A percentile compares a stretch with the other conserved stretches of the same genome.
These are phyloP conservation scores for Colletotrichum brevisporum DNA, from an alignment of 2,329 filamentous ascomycete species.

Conservation along the genomic window DNA sequence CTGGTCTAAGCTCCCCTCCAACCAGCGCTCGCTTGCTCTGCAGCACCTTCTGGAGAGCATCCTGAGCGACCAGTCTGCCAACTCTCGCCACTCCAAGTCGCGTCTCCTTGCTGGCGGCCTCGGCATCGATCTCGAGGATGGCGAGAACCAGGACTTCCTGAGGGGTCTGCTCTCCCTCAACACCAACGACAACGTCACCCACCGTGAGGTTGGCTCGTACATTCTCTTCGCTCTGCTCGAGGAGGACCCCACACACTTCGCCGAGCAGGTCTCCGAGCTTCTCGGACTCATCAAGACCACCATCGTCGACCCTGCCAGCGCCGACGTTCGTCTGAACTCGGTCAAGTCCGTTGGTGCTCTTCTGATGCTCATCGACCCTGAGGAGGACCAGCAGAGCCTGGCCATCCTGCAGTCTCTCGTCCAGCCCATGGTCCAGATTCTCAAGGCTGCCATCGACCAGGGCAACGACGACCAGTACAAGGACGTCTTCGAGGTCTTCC, in stretches of 20 bases:
- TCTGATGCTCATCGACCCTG: conserved; percentile 88
- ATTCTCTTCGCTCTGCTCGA: conserved; percentile 94
- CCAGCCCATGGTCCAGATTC: conserved; percentile 88
- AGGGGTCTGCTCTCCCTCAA: conserved; percentile 84
- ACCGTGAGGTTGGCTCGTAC: conserved; percentile 92
- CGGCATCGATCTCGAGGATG: conserved; percentile 79
- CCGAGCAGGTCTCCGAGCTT: conserved; percentile 83
- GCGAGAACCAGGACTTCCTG: conserved; percentile 88
- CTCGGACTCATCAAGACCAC: conserved; percentile 88
- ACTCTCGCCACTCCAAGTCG: conserved; percentile 88
- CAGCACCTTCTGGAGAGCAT: conserved; percentile 87
- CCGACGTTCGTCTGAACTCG: conserved; percentile 94
- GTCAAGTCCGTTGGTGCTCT: conserved; percentile 91
- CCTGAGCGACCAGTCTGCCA: conserved; percentile 81
- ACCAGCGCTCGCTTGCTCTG: conserved; percentile 85
- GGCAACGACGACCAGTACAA: conserved; percentile 90
- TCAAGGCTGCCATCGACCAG: conserved; percentile 85
- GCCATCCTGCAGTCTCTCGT: conserved; percentile 84
- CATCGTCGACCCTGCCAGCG: conserved; percentile 90
- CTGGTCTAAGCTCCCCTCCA: conserved; percentile 81
- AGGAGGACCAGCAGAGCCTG: conserved; percentile 83
- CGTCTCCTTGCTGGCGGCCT: conserved; percentile 91
- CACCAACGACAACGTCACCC: conserved; percentile 79
- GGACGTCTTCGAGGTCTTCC: conserved; percentile 96
- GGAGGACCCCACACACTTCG: conserved; percentile 86